Evolutionary conservation across 176 grass and related monocot genomes (phyloP).

Genomic region (Musa acuminata): DNA sequence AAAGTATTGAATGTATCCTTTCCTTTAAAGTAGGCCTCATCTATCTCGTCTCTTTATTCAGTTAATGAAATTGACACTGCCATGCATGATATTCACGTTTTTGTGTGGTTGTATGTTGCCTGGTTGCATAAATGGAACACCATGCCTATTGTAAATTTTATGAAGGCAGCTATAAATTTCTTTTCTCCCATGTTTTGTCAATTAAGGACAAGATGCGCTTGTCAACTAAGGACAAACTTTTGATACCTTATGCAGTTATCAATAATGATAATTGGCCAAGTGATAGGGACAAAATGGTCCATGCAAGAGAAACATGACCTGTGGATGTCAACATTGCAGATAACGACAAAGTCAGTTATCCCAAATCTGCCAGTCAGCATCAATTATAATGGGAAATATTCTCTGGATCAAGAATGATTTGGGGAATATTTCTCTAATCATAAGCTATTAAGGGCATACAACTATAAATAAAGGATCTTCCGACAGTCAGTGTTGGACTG

Average conservation of each 20-base stretch:
- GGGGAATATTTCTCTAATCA: too few species aligned
- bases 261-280: background rate
- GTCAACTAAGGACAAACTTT: background rate
- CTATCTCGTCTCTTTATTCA: background rate
- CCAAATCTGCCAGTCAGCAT: too few species aligned
- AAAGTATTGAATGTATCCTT: conserved; percentile 97
- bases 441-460: too few species aligned
- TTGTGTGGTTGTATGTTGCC: background rate
- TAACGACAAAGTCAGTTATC: too few species aligned
- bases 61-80: background rate
- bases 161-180: background rate
- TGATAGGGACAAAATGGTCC: too few species aligned
- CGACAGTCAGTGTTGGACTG: too few species aligned
- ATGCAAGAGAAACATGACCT: too few species aligned
- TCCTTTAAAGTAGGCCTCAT: conserved; percentile 17
- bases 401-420: too few species aligned
- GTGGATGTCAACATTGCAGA: too few species aligned
- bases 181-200: background rate
- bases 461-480: too few species aligned
- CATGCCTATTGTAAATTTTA: background rate
- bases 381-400: too few species aligned
- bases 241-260: background rate
- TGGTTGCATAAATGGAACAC: background rate
- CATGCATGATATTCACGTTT: background rate
- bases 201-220: background rate